phyloP scores from a whole-genome alignment of 2,329 filamentous ascomycete genomes.

The Fusarium longipes region DNA sequence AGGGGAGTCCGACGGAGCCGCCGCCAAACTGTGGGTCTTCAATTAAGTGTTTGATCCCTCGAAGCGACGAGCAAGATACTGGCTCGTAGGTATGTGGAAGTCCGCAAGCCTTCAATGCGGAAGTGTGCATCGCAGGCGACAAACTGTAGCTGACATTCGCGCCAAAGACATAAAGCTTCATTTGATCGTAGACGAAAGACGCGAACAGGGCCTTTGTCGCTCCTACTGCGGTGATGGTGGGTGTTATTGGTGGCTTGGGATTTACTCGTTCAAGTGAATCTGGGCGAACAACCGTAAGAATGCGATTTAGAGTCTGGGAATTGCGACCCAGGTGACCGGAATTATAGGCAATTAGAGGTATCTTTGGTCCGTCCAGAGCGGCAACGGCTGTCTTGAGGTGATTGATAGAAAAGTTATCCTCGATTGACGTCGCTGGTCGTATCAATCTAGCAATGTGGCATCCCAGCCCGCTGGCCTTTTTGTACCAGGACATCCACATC shows the following conservation, averaged over 20 bases:
- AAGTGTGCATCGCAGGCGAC: slow-evolving; percentile 82
- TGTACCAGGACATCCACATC: slow-evolving; percentile 67
- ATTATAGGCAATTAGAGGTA: slow-evolving; percentile 73
- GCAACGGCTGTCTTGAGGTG: slow-evolving; percentile 64
- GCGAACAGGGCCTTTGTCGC: slow-evolving; percentile 74
- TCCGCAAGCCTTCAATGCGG: slow-evolving; percentile 73
- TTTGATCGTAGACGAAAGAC: slow-evolving; percentile 73
- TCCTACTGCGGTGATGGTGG: slow-evolving; percentile 67
- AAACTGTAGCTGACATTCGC: slow-evolving; percentile 77
- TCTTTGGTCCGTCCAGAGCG: slow-evolving; percentile 53
- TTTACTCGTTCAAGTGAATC: slow-evolving; percentile 46
- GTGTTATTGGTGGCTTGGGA: slow-evolving; percentile 41
- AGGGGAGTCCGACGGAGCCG: slow-evolving; percentile 77
- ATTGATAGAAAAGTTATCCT: slow-evolving; percentile 72
- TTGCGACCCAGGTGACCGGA: slow-evolving; percentile 70
- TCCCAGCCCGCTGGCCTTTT: slow-evolving; percentile 65
- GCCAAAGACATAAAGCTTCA: slow-evolving; percentile 81
- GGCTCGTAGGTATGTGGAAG: slow-evolving; percentile 76
- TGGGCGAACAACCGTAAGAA: slow-evolving; percentile 69
- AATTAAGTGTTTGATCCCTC: slow-evolving; percentile 72
- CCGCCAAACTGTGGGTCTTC: slow-evolving; percentile 77
- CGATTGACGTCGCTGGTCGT: slow-evolving; percentile 65
- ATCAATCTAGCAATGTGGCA: slow-evolving; percentile 73
- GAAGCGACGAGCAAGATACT: slow-evolving; percentile 70
- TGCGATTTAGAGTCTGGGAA: slow-evolving; percentile 74